Evolutionary conservation across 148 eudicot genomes (phyloP).

Genomic region (Cornus controversa): DNA sequence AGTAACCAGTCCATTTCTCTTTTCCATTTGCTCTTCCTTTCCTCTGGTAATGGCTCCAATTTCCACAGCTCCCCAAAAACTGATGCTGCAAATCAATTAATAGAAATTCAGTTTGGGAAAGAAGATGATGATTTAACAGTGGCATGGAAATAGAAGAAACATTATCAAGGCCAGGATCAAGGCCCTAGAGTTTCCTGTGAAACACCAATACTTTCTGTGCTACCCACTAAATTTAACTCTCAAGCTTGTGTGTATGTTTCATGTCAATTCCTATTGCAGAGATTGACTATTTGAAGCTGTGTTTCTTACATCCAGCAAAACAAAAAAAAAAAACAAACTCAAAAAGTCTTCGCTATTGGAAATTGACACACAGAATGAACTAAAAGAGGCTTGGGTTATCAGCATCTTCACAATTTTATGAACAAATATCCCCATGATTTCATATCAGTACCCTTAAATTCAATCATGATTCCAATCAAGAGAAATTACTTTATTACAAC

Average conservation of each 20-base stretch:
- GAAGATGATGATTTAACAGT: neutral
- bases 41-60: conserved; percentile 82
- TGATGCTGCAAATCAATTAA: conserved; percentile 52
- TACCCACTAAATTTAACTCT: neutral
- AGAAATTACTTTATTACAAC: neutral
- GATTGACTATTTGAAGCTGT: neutral
- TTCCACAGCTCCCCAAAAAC: conserved; percentile 98
- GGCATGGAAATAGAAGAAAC: conserved; percentile 3
- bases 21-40: conserved; percentile 67
- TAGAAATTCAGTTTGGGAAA: neutral
- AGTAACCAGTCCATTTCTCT: conserved; percentile 94
- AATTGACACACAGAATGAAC: neutral
- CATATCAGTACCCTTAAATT: neutral
- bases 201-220: neutral
- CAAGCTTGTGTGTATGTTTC: neutral
- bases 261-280: neutral
- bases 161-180: neutral
- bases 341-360: neutral
- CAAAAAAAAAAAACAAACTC: no score
- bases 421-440: neutral
- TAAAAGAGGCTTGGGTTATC: neutral
- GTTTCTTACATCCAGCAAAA: neutral
- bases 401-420: neutral
- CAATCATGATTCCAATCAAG: neutral
- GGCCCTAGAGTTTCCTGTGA: neutral